Evolutionary conservation across 768 basidiomycete species (phyloP).

Genomic region (Mycena vitilis): DNA sequence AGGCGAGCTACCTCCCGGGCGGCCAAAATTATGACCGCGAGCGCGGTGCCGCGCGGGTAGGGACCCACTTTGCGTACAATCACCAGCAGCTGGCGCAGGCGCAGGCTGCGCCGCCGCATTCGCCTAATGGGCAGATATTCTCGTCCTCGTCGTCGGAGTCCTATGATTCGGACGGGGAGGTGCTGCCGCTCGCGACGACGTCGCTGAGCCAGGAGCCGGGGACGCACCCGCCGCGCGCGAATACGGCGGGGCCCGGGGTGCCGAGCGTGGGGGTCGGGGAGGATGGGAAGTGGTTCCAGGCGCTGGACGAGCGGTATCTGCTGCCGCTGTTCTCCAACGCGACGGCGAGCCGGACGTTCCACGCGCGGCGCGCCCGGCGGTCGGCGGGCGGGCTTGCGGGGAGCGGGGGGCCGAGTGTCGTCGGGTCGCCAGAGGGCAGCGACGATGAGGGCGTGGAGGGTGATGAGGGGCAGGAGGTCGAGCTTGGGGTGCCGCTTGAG

Average conservation of each 20-base stretch:
- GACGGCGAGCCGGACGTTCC: constrained; percentile 87
- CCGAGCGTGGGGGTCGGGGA: constrained; percentile 50
- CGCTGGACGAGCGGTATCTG: constrained; percentile 93
- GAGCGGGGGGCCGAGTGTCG: constrained; percentile 32
- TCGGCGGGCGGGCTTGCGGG: constrained; percentile 47
- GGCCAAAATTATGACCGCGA: constrained; percentile 31
- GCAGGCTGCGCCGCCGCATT: constrained; percentile 34
- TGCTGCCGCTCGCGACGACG: constrained; percentile 79
- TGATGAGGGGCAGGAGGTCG: constrained; percentile 34
- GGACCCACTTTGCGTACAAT: constrained; percentile 62
- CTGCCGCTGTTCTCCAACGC: constrained; percentile 94
- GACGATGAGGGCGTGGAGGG: constrained; percentile 48
- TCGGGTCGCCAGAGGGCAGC: constrained; percentile 50
- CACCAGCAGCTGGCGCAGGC: constrained; percentile 57
- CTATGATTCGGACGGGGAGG: constrained; percentile 83
- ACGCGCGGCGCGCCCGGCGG: constrained; percentile 78
- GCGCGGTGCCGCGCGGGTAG: constrained; percentile 54
- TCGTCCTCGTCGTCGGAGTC: constrained; percentile 82
- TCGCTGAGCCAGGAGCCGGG: constrained; percentile 42
- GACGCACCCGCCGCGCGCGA: constrained; percentile 39
- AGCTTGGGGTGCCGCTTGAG: constrained; percentile 40
- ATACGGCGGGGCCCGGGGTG: not conserved
- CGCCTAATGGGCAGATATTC: constrained; percentile 54
- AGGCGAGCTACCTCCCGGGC: constrained; percentile 50
- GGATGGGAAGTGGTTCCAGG: constrained; percentile 96